Base-by-base conservation (phyloP, 108 stramenopile genomes). In the Hondaea fermentalgiana region DNA sequence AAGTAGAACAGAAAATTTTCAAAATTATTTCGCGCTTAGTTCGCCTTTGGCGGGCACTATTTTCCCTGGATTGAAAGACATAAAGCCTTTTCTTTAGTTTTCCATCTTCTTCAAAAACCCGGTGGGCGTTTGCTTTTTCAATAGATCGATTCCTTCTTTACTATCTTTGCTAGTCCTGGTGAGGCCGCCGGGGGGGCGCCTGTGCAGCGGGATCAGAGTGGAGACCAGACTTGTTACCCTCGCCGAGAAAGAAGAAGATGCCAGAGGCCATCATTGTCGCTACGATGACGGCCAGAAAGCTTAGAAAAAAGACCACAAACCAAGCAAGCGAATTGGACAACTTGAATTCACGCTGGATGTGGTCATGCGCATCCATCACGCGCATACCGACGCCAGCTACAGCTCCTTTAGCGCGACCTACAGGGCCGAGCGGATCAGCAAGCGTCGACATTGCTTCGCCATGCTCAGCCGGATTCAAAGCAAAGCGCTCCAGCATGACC, bases 401-500 rank as follows among this genome's bases (percentile, higher is more conserved):
- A 53, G 51, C 45, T 0, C 49, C 76, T 28, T 83, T 83, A 17
- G 76, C 76, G 28, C 76, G 76, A 45, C 76, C 76, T 8, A 83
- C 76, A 47, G 76, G 76, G 10, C 76, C 76, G 23, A 83, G 23
- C 6, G 76, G 76, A 69, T 69, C 64, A 83, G 5, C 12, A 23
- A 83, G 49, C 23, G 51, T 53, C 6, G 49, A 47, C 49, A 83
- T 47, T 43, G 76, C 51, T 45, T 83, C 76, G 49, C 76, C 76
- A 69, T 69, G 42, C 5, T 69, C 10, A 12, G 45, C 51, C 6
- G 76, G 45, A 23, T 83, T 23, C 45, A 47, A 16, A 6, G 92
- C 94, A 92, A 95, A 96, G 60, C 95, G 76, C 64, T 95, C 89
- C 58, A 97, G 69, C 14, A 88, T 90, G 29, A 92, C 93, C 60